Percentiles rank a stretch among this genome's conserved stretches.
Conservation (phyloP, 169 alveolate genomes). For the Plasmodium vivax region DNA sequence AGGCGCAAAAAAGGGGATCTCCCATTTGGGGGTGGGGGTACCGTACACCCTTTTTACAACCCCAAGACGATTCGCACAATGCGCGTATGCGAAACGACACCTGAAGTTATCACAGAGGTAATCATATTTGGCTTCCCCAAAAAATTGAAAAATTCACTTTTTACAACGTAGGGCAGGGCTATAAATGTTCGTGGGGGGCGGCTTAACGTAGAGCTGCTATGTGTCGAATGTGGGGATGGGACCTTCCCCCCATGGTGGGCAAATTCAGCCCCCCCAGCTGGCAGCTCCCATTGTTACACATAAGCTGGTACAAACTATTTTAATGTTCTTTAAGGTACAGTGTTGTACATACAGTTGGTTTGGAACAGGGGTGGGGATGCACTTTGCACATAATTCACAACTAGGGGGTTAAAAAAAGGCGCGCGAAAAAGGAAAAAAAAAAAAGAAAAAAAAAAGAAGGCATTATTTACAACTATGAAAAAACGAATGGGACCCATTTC, state of each 20-base stretch:
- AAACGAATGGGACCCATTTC: neutral
- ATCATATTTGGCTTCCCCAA: neutral
- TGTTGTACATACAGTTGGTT: neutral
- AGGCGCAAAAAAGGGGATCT: neutral
- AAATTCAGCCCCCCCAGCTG: neutral
- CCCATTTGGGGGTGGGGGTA: neutral
- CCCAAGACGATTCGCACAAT: neutral
- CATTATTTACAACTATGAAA: neutral
- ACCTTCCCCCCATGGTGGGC: neutral
- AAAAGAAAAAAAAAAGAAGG: neutral
- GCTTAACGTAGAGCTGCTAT: neutral
- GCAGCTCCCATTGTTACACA: neutral
- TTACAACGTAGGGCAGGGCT: neutral
- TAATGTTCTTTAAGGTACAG: neutral
- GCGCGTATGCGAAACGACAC: neutral
- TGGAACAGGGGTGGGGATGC: neutral
- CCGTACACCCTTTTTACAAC: neutral
- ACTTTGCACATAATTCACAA: neutral
- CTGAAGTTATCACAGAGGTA: neutral
- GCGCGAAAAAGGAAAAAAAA: neutral
- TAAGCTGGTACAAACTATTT: neutral
- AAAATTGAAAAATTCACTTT: neutral
- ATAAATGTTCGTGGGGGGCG: neutral
- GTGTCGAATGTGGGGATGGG: neutral
- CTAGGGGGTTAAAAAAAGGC: neutral